Evolutionary conservation across 306 rosid genomes (phyloP), one percentile per base, ranked within the genome.

Genomic region (Medicago arabica): DNA sequence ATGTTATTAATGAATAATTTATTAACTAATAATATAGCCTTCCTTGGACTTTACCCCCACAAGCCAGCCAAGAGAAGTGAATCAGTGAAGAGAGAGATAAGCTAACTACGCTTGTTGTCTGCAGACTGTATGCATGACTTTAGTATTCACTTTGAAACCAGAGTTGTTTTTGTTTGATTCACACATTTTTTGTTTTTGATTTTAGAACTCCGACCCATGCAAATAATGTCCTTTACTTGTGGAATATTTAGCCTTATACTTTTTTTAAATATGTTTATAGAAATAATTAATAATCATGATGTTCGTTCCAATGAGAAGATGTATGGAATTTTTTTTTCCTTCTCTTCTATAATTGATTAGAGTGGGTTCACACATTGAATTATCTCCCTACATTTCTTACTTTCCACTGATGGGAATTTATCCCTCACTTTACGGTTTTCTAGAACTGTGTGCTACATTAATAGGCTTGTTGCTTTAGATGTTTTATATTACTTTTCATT

Each of bases 61-160:
- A 16, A 16, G 28, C 25, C 15, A 38, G 69, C 23, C n/a, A 64
- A 39, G 39, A 63, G 25, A 36, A 36, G 23, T 63, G 5, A 13
- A 63, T 7, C 15, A 8, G 46, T 63, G 47, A 63, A 9, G 47
- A 36, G 47, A 36, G 68, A 34, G 13, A 34, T 15, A 34, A 62
- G 3, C 46, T 15, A 62, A 62, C 21, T 34, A 3, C 43, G 6
- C 46, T 38, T 69, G 53, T 49, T 57, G 18, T 43, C n/a, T 23
- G 28, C 28, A 23, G 28, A 23, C 31, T 57, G 55, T 50, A 15
- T 36, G 64, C 76, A 38, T 61, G 46, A 40, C 21, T 70, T 70
- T 70, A n/a, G 9, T 15, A 53, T 18, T 34, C 34, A 21, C 57
- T 69, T 78, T 36, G 21, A 18, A 69, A 25, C n/a, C 34, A 9